These are phyloP conservation scores for Amborella trichopoda DNA, from an alignment of 164 flowering plant species.

Conservation along the genomic window DNA sequence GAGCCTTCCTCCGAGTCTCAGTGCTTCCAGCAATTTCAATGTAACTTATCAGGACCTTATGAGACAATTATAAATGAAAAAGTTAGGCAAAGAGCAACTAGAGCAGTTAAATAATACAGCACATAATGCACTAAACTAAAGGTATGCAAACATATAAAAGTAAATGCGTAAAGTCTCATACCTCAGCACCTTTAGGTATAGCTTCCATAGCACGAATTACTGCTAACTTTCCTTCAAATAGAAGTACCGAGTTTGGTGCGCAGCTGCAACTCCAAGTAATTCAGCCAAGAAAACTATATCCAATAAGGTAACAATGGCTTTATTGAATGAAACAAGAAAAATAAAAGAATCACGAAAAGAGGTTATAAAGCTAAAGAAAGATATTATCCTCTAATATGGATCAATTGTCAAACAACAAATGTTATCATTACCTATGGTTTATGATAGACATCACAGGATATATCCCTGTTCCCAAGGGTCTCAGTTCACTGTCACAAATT, in stretches of 20 bases:
- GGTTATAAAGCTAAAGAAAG: too few relatives aligned
- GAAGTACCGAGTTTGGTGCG: conserved; percentile 82
- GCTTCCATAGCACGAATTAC: conserved; percentile 78
- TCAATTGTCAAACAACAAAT: too few relatives aligned
- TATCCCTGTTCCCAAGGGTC: conserved; percentile 86
- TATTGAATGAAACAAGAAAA: too few relatives aligned
- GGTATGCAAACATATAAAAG: neutral
- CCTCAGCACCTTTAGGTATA: conserved; percentile 76
- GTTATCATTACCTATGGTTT: conserved; percentile 73
- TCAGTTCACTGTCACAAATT: conserved; percentile 85
- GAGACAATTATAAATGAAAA: conserved; percentile 10
- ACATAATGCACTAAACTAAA: neutral
- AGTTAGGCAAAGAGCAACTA: neutral
- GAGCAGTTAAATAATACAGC: neutral
- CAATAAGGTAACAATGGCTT: too few relatives aligned
- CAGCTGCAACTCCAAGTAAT: conserved; percentile 45
- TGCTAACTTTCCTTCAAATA: conserved; percentile 74
- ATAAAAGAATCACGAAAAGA: too few relatives aligned
- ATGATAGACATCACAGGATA: conserved; percentile 90
- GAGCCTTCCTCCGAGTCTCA: conserved; percentile 64
- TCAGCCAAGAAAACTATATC: conserved; percentile 7
- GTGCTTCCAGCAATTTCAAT: conserved; percentile 97
- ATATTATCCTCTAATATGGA: too few relatives aligned
- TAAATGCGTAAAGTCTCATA: conserved; percentile 14
- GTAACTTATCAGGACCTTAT: conserved; percentile 74